Evolutionary conservation across 225 moss, liverwort and hornwort genomes (phyloP), one percentile per base, ranked within the genome.

Genomic region (Pseudoscleropodium purum): DNA sequence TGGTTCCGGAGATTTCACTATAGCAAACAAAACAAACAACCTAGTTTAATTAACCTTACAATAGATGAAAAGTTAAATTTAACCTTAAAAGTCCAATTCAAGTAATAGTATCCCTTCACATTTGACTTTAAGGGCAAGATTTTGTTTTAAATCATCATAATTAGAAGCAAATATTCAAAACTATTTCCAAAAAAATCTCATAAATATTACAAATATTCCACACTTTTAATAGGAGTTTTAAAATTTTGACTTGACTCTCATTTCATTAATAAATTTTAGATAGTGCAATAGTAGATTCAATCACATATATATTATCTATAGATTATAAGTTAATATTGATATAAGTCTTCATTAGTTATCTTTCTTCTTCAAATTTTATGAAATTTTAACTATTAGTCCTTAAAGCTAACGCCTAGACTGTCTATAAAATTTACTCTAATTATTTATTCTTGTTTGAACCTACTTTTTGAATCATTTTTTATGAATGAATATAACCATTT

Each of bases 61-160:
- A 54, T 17, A 16, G 17, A 9, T 5, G 5, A 43, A 0, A 43
- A 73, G 2, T 47, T 30, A 2, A 31, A 31, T 31, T 47, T 4
- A 75, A 75, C 7, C 4, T 75, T 5, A 18, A 2, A 47, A 75
- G 18, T 47, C 2, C 7, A 47, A 47, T 75, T 47, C 30, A 47
- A 16, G 11, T 47, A 47, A 11, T 7, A 59, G 23, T 60, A 47
- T 31, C 19, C 7, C 11, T 47, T 47, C 5, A 41, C 27, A 72
- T 15, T 0, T 72, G 0, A 43, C 3, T 18, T 18, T 4, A 18
- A 75, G 7, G 29, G 3, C 0, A 17, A 3, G 5, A 73, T 0
- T 3, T 10, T 59, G 4, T 47, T 45, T 45, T 10, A 6, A 17
- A 6, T 30, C 18, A 45, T 45, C 2, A 18, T 6, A 18, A 45